A percentile compares a stretch with the other conserved stretches of the same genome.
phyloP scores from a whole-genome alignment of 768 basidiomycete genomes.

The Lactarius hatsudake region DNA sequence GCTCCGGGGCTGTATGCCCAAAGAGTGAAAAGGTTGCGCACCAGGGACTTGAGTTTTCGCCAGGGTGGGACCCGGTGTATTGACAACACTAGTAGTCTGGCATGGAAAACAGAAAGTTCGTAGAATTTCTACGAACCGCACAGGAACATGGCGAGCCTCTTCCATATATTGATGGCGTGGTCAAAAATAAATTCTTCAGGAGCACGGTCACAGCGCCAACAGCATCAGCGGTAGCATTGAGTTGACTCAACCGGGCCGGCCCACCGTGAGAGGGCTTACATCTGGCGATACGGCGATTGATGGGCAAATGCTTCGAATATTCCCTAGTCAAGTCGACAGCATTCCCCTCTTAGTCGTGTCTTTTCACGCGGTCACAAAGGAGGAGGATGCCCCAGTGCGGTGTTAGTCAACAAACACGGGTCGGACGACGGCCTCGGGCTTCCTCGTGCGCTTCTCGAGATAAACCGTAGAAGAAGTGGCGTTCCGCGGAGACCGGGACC shows the following conservation, averaged over 20 bases:
- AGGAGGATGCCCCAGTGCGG: slow-evolving; percentile 10
- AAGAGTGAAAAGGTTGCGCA: not conserved
- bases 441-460: slow-evolving; percentile 17
- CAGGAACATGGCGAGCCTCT: not conserved
- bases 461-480: slow-evolving; percentile 22
- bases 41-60: not conserved
- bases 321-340: slow-evolving; percentile 14
- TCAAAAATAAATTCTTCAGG: not conserved
- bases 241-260: not conserved
- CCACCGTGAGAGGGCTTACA: too few relatives aligned
- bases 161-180: not conserved
- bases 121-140: not conserved
- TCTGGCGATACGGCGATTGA: slow-evolving; percentile 5
- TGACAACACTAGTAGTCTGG: not conserved
- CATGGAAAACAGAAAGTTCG: not conserved
- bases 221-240: not conserved
- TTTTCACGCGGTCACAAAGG: slow-evolving; percentile 6
- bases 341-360: slow-evolving; percentile 11
- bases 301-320: slow-evolving; percentile 8
- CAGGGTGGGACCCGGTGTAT: not conserved
- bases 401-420: slow-evolving; percentile 14
- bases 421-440: slow-evolving; percentile 3
- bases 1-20: not conserved
- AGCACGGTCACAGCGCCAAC: not conserved
- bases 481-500: slow-evolving; percentile 20